Base-by-base conservation (phyloP, 2,329 filamentous ascomycete genomes). In the Penicillium sp. region DNA sequence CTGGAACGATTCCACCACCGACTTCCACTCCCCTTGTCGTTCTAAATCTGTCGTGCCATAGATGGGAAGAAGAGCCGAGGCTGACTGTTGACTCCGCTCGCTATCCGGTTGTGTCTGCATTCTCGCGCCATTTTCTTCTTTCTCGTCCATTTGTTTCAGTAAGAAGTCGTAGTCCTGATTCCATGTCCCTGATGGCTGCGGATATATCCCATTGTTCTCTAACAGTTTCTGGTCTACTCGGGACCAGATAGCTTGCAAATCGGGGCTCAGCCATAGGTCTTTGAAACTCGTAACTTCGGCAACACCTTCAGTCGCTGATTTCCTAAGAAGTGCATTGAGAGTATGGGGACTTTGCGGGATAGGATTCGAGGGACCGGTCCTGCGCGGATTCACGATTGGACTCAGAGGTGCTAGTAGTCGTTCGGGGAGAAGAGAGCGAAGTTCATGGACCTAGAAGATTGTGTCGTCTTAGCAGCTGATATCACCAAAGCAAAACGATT, bases 381-480 rank as follows among this genome's bases (percentile, higher is more conserved):
- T 61, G 6, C 62, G 59, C 8, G 71, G 71, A 38, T 71, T 70
- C 35, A 72, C 63, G 26, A 75, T 68, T n/a, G 73, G 71, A 3
- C 65, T 62, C 12, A 77, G 56, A 3, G 74, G 74, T 12, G 73
- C 71, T 35, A 76, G 62, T 11, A 77, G 58, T 24, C 72, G 71
- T 20, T 68, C 70, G 3, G 76, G 75, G 28, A 78, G 63, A 18
- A 77, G 64, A 23, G 66, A 68, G 47, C 75, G 75, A 16, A 78
- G 65, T 59, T 71, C 66, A 52, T 75, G 73, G 51, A 77, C 74
- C 74, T 78, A 38, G 46, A 20, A 18, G 21, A 48, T 20, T 45
- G 16, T 38, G 16, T 38, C 5, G n/a, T 40, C n/a, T 40, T 40
- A 40, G 35, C 35, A 9, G 30, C 30, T 35, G 12, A 14, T 16